Percentiles rank a stretch among this genome's conserved stretches.
Evolutionary conservation across 2,329 filamentous ascomycete species (phyloP).

Genomic region (Ustulina deusta): DNA sequence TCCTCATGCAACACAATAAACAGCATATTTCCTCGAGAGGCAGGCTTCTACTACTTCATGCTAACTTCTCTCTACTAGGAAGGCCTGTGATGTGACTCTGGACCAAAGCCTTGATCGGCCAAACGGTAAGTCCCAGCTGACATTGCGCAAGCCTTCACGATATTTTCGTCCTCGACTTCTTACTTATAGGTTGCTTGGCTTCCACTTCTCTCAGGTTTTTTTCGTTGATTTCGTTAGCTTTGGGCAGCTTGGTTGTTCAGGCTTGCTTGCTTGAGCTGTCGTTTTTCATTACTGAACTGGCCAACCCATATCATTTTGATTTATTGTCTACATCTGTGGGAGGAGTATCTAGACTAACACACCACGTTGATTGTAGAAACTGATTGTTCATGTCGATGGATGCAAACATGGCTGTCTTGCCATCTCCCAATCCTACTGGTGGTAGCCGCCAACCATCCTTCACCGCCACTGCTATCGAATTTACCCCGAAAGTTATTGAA

Average conservation of each 20-base stretch:
- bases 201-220: background rate
- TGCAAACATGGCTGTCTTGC: conserved; percentile 13
- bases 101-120: background rate
- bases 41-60: background rate
- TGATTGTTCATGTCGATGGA: background rate
- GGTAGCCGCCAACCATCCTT: conserved; percentile 4
- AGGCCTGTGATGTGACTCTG: background rate
- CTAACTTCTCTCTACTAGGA: background rate
- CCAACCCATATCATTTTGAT: background rate
- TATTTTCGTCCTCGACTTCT: background rate
- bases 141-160: background rate
- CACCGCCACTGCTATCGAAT: conserved; percentile 26
- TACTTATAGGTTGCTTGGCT: background rate
- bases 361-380: background rate
- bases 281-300: background rate
- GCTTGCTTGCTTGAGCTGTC: background rate
- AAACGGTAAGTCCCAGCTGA: conserved; percentile 3
- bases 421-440: background rate
- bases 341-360: background rate
- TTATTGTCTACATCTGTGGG: background rate
- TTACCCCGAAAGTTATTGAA: conserved; percentile 15
- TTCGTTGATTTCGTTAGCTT: background rate
- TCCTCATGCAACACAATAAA: too few species aligned
- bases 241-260: too few species aligned
- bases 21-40: too few species aligned